Evolutionary conservation across 805 yeast genomes (phyloP).

Genomic region (Cyberlindnera lachancei): DNA sequence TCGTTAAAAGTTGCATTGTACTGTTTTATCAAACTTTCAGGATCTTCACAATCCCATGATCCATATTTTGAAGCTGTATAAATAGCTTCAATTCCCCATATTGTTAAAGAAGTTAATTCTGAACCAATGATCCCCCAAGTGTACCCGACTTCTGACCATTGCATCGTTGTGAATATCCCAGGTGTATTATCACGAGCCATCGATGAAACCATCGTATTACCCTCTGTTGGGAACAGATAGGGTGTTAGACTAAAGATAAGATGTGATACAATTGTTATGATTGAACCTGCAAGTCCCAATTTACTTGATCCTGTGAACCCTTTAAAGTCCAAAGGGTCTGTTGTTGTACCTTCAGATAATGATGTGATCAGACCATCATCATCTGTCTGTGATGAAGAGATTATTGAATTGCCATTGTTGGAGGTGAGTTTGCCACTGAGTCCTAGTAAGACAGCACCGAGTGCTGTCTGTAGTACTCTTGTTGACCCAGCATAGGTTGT

Average conservation of each 20-base stretch:
- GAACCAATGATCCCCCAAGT: conserved; percentile 4
- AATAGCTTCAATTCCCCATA: conserved; percentile 20
- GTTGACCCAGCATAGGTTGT: conserved; percentile 5
- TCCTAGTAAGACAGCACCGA: conserved; percentile 1
- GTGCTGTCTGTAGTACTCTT: conserved; percentile 5
- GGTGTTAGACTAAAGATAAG: conserved; percentile 4
- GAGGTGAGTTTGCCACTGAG: too few relatives aligned
- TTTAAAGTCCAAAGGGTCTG: conserved; percentile 1
- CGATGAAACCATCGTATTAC: conserved; percentile 7
- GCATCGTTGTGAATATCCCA: not conserved
- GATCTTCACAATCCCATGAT: conserved; percentile 21
- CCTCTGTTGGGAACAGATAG: conserved; percentile 4
- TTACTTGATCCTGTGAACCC: conserved; percentile 2
- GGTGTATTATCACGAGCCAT: not conserved
- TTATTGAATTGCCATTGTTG: too few relatives aligned
- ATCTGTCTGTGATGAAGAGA: too few relatives aligned
- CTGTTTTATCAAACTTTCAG: conserved; percentile 16
- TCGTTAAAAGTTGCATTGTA: conserved; percentile 16
- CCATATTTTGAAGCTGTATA: conserved; percentile 22
- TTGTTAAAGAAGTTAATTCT: conserved; percentile 17
- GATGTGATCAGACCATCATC: too few relatives aligned
- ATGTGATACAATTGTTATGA: conserved; percentile 7
- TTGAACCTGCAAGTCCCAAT: conserved; percentile 3
- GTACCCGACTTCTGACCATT: conserved; percentile 3
- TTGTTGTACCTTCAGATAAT: too few relatives aligned